phyloP scores from a whole-genome alignment of 345 rosid species.

The Eucalyptus albens region DNA sequence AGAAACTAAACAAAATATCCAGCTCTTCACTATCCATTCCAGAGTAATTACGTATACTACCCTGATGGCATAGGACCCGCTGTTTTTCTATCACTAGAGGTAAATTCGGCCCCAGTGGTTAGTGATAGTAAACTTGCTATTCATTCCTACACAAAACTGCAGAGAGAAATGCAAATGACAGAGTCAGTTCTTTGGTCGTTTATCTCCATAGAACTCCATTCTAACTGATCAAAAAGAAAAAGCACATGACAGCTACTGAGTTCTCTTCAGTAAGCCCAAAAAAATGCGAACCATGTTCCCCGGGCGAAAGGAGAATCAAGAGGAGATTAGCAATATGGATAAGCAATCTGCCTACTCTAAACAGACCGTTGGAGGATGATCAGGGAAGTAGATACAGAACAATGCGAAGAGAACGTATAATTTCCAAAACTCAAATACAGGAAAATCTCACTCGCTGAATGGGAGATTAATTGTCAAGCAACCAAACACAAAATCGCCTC shows the following conservation, averaged over 20 bases:
- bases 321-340: not conserved
- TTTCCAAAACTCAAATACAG: not conserved
- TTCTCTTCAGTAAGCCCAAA: not conserved
- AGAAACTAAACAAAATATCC: not conserved
- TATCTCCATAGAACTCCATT: accelerated
- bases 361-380: too few species aligned
- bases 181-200: not conserved
- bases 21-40: not conserved
- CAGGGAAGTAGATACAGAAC: not conserved
- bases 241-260: not conserved
- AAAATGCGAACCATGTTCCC: not conserved
- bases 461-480: not conserved
- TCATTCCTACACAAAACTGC: not conserved
- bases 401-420: not conserved
- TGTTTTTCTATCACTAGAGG: accelerated
- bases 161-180: not conserved
- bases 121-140: not conserved
- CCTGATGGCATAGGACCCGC: accelerated
- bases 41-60: not conserved
- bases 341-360: too few species aligned
- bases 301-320: not conserved
- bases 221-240: not conserved
- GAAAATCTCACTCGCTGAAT: not conserved
- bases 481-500: not conserved
- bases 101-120: not conserved